A percentile compares a stretch with the other conserved stretches of the same genome.
Conservation (phyloP, 192 early-diverging fungal species). For the Coemansia sp. region DNA sequence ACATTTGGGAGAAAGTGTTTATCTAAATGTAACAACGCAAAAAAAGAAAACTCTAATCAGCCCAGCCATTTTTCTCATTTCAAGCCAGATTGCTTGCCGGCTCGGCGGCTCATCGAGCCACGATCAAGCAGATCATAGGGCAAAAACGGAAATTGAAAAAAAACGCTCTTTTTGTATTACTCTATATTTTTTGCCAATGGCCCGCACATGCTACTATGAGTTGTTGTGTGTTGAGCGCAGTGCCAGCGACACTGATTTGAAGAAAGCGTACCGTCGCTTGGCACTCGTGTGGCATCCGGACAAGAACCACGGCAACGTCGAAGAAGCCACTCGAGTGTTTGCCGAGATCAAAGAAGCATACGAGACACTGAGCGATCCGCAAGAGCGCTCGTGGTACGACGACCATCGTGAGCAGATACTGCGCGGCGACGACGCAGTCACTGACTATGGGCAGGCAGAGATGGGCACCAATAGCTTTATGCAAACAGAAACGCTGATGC, state of each 20-base stretch:
- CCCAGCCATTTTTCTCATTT: too few species aligned
- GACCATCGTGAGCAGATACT: slow-evolving; percentile 90
- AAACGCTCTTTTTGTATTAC: too few species aligned
- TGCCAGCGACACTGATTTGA: slow-evolving; percentile 75
- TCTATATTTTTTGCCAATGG: slow-evolving; percentile 18
- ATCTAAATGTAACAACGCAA: too few species aligned
- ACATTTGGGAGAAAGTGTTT: neutral
- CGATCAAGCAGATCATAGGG: too few species aligned
- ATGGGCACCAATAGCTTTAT: slow-evolving; percentile 48
- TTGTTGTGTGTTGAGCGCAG: slow-evolving; percentile 75
- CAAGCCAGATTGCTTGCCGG: too few species aligned
- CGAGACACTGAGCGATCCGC: slow-evolving; percentile 86
- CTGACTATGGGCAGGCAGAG: slow-evolving; percentile 46
- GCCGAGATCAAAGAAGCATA: slow-evolving; percentile 90
- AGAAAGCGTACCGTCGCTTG: slow-evolving; percentile 81
- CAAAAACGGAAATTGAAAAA: too few species aligned
- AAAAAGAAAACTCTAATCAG: too few species aligned
- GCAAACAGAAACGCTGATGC: slow-evolving; percentile 66
- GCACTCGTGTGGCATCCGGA: slow-evolving; percentile 85
- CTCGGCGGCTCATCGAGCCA: too few species aligned
- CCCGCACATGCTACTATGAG: slow-evolving; percentile 87
- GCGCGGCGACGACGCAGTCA: slow-evolving; percentile 61
- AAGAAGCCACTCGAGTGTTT: slow-evolving; percentile 87
- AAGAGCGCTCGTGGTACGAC: slow-evolving; percentile 97
- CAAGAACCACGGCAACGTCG: slow-evolving; percentile 80